A percentile compares a stretch with the other conserved stretches of the same genome.
phyloP scores from a whole-genome alignment of 345 rosid genomes.

The Gossypium stocksii region DNA sequence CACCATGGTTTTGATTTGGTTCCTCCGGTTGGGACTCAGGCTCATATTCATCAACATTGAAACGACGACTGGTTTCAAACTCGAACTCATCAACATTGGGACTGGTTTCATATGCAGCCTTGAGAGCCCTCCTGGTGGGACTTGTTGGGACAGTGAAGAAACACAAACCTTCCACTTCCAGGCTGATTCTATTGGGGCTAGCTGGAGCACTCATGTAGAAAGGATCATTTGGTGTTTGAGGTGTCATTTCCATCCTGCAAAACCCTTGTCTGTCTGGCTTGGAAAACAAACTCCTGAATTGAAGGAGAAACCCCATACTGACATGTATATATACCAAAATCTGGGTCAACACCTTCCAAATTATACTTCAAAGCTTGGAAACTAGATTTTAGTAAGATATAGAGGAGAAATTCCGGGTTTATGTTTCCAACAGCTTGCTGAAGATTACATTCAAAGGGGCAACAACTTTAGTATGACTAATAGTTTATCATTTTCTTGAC shows the following conservation, averaged over 20 bases:
- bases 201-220: slow-evolving; percentile 25
- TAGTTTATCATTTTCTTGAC: neutral
- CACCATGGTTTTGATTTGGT: neutral
- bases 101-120: neutral
- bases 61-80: slow-evolving; percentile 30
- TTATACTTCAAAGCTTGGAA: neutral
- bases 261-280: neutral
- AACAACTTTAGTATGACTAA: neutral
- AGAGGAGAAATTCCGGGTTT: slow-evolving; percentile 9
- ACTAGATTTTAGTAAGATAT: neutral
- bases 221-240: slow-evolving; percentile 3
- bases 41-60: slow-evolving; percentile 1
- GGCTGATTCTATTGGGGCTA: slow-evolving; percentile 25
- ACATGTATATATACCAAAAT: neutral
- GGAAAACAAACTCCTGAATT: neutral
- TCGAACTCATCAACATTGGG: slow-evolving; percentile 29
- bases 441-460: slow-evolving; percentile 6
- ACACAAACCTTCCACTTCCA: neutral
- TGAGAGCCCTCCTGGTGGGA: slow-evolving; percentile 12
- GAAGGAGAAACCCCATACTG: neutral
- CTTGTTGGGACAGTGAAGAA: slow-evolving; percentile 31
- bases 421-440: neutral
- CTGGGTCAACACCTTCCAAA: slow-evolving; percentile 11
- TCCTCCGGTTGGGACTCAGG: neutral
- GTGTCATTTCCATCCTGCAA: slow-evolving; percentile 5